These are phyloP conservation scores for Plantago rigida DNA, from an alignment of 305 asterid genomes.

Conservation along the genomic window DNA sequence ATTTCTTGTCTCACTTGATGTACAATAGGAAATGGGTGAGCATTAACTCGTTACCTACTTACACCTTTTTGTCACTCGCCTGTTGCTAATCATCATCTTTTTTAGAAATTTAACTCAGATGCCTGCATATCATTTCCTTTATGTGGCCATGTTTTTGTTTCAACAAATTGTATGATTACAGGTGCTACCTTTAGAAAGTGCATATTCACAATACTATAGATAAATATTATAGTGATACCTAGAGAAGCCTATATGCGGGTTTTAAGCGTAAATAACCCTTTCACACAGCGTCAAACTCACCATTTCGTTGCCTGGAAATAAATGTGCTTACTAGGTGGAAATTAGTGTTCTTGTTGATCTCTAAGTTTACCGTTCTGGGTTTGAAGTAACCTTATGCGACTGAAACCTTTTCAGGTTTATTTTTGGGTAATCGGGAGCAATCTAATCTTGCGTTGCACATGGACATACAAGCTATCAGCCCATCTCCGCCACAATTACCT, in stretches of 20 bases:
- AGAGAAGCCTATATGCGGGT: too few species aligned
- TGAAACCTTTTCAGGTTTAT: slow-evolving; percentile 52
- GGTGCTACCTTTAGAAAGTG: too few species aligned
- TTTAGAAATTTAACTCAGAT: neutral
- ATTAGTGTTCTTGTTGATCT: neutral
- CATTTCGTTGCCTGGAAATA: too few species aligned
- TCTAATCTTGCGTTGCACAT: slow-evolving; percentile 82
- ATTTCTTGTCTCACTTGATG: slow-evolving; percentile 45
- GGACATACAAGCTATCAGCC: slow-evolving; percentile 98
- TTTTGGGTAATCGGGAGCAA: slow-evolving; percentile 88
- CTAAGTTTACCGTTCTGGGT: neutral
- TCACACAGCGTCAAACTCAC: too few species aligned
- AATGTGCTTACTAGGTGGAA: too few species aligned
- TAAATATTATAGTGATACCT: too few species aligned
- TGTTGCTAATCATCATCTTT: slow-evolving; percentile 5
- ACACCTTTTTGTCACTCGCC: slow-evolving; percentile 12
- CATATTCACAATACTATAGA: too few species aligned
- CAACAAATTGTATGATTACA: too few species aligned
- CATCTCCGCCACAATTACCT: slow-evolving; percentile 93
- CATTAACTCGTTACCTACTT: slow-evolving; percentile 3
- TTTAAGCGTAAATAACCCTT: too few species aligned
- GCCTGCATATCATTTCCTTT: too few species aligned
- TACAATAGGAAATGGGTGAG: slow-evolving; percentile 85
- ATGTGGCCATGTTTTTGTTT: too few species aligned
- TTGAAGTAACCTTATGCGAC: slow-evolving; percentile 4